Conservation (phyloP, 805 yeast genomes). For the Crinitomyces ghanaensis region DNA sequence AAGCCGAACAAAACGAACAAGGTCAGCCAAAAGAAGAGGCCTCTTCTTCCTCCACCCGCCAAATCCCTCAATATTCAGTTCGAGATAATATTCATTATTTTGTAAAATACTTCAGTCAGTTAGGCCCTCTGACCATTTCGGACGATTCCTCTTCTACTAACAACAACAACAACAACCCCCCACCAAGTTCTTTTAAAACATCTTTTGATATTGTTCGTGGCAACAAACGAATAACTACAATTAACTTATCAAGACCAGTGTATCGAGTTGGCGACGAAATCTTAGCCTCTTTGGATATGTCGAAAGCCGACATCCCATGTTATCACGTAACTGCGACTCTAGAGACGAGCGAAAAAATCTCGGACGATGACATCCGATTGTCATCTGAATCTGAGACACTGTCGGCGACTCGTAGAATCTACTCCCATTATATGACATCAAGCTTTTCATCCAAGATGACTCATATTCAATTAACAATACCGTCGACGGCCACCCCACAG, state of each 20-base stretch:
- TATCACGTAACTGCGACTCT: slow-evolving; percentile 30
- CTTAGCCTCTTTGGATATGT: slow-evolving; percentile 29
- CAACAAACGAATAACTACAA: slow-evolving; percentile 30
- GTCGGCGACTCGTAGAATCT: slow-evolving; percentile 18
- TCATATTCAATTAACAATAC: slow-evolving; percentile 23
- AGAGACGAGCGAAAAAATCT: slow-evolving; percentile 28
- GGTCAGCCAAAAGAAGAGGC: no score
- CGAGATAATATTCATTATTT: slow-evolving; percentile 16
- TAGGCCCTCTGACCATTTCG: no score
- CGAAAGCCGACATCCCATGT: slow-evolving; percentile 22
- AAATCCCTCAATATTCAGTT: slow-evolving; percentile 6
- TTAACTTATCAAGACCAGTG: slow-evolving; percentile 24
- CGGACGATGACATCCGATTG: slow-evolving; percentile 19
- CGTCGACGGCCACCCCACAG: slow-evolving; percentile 27
- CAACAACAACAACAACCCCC: slow-evolving; percentile 1
- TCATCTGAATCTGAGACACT: slow-evolving; percentile 14
- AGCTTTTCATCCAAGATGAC: slow-evolving; percentile 16
- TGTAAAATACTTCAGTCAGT: slow-evolving; percentile 12
- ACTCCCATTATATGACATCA: slow-evolving; percentile 16
- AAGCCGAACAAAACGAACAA: no score
- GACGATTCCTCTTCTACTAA: no score
- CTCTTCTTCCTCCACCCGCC: no score
- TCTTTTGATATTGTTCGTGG: slow-evolving; percentile 32
- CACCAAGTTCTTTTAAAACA: slow-evolving; percentile 12
- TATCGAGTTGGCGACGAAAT: slow-evolving; percentile 36